Conservation (phyloP, 2,329 filamentous ascomycete genomes). For the Botrytis sinoallii region DNA sequence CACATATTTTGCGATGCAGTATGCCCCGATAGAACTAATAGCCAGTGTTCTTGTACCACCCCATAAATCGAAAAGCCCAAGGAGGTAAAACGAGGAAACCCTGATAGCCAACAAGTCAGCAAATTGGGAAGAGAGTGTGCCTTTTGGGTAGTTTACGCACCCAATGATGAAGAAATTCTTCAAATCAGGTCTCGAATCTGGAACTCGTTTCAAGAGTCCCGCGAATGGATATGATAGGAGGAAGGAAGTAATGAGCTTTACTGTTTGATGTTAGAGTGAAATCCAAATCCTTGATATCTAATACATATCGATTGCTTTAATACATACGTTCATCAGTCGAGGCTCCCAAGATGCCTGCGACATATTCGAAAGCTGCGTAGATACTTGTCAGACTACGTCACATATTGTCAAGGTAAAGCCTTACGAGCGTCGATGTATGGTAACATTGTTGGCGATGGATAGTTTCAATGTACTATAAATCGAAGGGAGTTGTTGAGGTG, state of each 20-base stretch:
- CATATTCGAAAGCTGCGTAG: constrained; percentile 57
- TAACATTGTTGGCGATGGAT: constrained; percentile 47
- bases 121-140: not conserved
- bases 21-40: constrained; percentile 76
- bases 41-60: constrained; percentile 73
- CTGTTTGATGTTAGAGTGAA: constrained; percentile 46
- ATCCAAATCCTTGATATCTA: not conserved
- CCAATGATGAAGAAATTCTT: constrained; percentile 87
- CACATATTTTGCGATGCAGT: constrained; percentile 78
- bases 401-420: constrained; percentile 5
- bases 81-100: constrained; percentile 82
- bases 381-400: constrained; percentile 29
- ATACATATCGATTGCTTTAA: not conserved
- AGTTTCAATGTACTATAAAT: not conserved
- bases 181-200: constrained; percentile 74
- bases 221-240: constrained; percentile 90
- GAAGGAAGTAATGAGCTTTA: constrained; percentile 91
- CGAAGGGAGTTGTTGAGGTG: not conserved
- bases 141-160: constrained; percentile 45
- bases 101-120: constrained; percentile 42
- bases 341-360: constrained; percentile 55
- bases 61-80: constrained; percentile 94
- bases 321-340: constrained; percentile 61
- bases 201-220: constrained; percentile 82
- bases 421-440: constrained; percentile 61